Evolutionary conservation across 2,329 filamentous ascomycete genomes (phyloP).

Genomic region (Stromatinia cepivora): DNA sequence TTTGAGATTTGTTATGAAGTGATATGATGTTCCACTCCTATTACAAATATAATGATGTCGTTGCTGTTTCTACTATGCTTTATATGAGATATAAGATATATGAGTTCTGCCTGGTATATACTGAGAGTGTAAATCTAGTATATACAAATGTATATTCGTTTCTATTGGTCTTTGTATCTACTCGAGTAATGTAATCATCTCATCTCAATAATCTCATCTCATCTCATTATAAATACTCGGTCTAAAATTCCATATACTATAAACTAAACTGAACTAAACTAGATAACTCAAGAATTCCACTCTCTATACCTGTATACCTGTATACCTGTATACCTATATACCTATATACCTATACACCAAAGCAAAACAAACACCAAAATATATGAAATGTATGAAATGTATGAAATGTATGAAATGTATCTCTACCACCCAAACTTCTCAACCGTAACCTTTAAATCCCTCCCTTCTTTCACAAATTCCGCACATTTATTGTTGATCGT

Average conservation of each 20-base stretch:
- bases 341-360: no score
- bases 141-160: background rate
- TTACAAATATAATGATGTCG: no score
- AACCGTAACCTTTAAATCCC: conserved; percentile 53
- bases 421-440: conserved; percentile 71
- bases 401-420: no score
- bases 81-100: background rate
- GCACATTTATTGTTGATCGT: conserved; percentile 60
- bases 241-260: background rate
- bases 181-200: background rate
- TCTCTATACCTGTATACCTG: no score
- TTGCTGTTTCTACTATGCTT: no score
- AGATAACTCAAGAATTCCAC: no score
- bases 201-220: background rate
- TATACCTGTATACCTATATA: no score
- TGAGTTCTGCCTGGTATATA: background rate
- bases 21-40: no score
- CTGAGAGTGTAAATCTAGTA: background rate
- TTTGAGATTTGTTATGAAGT: no score
- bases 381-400: no score
- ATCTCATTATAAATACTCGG: background rate
- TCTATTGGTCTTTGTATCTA: background rate
- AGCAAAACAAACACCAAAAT: no score
- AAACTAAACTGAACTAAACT: no score
- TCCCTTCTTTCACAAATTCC: conserved; percentile 49